Evolutionary conservation across 257 asterid species (phyloP).

Genomic region (Fraxinus americana): DNA sequence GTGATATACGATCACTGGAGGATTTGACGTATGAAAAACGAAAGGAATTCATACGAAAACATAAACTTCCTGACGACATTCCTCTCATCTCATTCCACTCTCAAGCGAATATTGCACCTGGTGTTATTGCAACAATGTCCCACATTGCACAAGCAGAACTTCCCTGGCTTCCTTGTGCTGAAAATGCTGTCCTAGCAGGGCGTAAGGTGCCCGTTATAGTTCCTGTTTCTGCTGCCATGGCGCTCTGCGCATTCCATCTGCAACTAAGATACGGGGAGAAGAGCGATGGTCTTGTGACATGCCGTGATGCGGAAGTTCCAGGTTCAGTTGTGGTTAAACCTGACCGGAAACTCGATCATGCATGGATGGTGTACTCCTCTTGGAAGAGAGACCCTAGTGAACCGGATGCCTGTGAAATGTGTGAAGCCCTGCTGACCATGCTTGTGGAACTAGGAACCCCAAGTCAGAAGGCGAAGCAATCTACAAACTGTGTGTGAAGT

Average conservation of each 20-base stretch:
- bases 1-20: slow-evolving; percentile 83
- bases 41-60: slow-evolving; percentile 63
- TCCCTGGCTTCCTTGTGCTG: slow-evolving; percentile 53
- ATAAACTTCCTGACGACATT: slow-evolving; percentile 70
- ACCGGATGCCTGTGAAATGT: slow-evolving; percentile 75
- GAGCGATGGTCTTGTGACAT: slow-evolving; percentile 94
- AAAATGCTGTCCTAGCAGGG: slow-evolving; percentile 42
- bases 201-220: slow-evolving; percentile 69
- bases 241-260: slow-evolving; percentile 78
- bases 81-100: slow-evolving; percentile 86
- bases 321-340: slow-evolving; percentile 92
- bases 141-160: slow-evolving; percentile 90
- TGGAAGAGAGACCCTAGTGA: slow-evolving; percentile 62
- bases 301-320: slow-evolving; percentile 95
- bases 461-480: slow-evolving; percentile 15
- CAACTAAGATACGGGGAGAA: slow-evolving; percentile 85
- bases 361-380: slow-evolving; percentile 92
- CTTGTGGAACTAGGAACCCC: slow-evolving; percentile 64
- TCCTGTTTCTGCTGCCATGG: slow-evolving; percentile 87
- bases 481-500: not conserved
- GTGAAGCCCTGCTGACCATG: slow-evolving; percentile 81
- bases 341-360: slow-evolving; percentile 74
- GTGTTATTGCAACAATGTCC: slow-evolving; percentile 74
- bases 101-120: slow-evolving; percentile 66
- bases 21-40: slow-evolving; percentile 90